These are phyloP conservation scores for Linum usitatissimum DNA, from an alignment of 345 rosid genomes.

Conservation along the genomic window DNA sequence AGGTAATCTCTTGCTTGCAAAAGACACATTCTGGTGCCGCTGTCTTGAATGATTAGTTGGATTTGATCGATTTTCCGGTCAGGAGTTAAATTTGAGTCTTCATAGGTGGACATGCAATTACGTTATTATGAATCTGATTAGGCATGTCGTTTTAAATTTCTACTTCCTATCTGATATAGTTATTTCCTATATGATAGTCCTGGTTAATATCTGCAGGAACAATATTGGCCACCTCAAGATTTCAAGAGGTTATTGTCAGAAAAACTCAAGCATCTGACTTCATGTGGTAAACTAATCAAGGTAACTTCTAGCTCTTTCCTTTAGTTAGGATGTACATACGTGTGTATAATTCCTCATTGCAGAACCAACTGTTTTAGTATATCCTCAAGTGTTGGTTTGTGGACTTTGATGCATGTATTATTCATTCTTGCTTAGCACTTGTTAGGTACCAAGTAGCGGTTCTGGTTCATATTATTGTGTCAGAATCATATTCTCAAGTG, in stretches of 20 bases:
- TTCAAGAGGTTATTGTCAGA: slow-evolving; percentile 76
- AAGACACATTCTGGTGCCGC: neutral
- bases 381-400: no score
- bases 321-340: neutral
- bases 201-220: slow-evolving; percentile 45
- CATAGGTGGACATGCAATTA: neutral
- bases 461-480: neutral
- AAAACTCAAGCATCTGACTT: slow-evolving; percentile 69
- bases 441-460: neutral
- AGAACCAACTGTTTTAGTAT: no score
- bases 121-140: neutral
- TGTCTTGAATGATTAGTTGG: neutral
- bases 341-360: no score
- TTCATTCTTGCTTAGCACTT: no score
- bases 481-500: no score
- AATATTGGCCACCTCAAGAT: slow-evolving; percentile 87
- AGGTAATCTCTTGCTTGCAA: slow-evolving; percentile 27
- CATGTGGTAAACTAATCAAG: slow-evolving; percentile 71
- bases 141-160: neutral
- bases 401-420: no score
- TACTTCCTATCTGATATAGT: slow-evolving; percentile 1
- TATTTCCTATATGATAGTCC: slow-evolving; percentile 1
- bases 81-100: neutral
- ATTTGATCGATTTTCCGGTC: neutral
- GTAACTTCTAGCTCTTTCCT: slow-evolving; percentile 26